These are phyloP conservation scores for Backusella liffmaniae DNA, from an alignment of 192 early-diverging fungal species.

Conservation along the genomic window DNA sequence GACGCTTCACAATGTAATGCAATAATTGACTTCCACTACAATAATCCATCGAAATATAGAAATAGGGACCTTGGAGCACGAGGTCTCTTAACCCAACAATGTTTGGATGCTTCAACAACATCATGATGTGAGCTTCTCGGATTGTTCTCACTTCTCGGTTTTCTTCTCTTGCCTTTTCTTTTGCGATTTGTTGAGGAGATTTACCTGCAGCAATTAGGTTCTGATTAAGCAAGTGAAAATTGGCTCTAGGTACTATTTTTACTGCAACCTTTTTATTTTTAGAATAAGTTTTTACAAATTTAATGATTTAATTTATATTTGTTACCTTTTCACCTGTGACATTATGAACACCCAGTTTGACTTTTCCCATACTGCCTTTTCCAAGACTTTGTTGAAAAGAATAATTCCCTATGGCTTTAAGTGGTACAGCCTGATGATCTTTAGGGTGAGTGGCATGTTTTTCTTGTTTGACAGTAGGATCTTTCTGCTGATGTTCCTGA, in stretches of 20 bases:
- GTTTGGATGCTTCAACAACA: conserved; percentile 79
- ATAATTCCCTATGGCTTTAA: conserved; percentile 61
- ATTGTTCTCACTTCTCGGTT: conserved; percentile 64
- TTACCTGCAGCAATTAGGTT: not conserved
- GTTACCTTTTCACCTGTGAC: conserved; percentile 80
- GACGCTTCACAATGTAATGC: conserved; percentile 79
- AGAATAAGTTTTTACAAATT: not conserved
- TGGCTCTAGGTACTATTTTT: conserved; percentile 56
- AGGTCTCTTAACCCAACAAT: conserved; percentile 78
- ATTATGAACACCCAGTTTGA: conserved; percentile 85
- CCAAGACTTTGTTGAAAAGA: conserved; percentile 87
- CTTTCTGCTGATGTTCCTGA: not conserved
- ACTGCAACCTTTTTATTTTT: conserved; percentile 48
- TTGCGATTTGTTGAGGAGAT: conserved; percentile 25
- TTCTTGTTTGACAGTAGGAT: not conserved
- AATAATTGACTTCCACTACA: conserved; percentile 80
- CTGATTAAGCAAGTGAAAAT: conserved; percentile 4
- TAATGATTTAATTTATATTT: not conserved
- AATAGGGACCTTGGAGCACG: conserved; percentile 61
- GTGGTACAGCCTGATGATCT: conserved; percentile 7
- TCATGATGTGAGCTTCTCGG: conserved; percentile 70
- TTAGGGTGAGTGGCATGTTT: not conserved
- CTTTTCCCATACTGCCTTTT: conserved; percentile 95
- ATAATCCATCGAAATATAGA: conserved; percentile 80
- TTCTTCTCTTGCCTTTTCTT: conserved; percentile 40